A percentile compares a stretch with the other conserved stretches of the same genome.
Conservation (phyloP, 108 stramenopile species). For the Nitzschia sp. region DNA sequence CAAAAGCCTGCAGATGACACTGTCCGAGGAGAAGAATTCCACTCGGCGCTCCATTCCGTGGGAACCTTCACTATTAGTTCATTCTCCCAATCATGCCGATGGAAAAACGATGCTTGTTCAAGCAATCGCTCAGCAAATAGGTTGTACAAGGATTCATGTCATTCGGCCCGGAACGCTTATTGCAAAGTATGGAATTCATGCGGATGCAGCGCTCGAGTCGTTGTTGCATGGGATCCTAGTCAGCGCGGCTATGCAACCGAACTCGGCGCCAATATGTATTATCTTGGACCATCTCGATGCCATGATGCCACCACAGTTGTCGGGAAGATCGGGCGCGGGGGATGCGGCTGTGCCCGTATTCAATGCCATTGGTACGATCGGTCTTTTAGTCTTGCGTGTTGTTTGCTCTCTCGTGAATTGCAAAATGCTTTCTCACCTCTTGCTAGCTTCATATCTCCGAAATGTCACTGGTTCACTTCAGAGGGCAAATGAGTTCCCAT, state of each 20-base stretch:
- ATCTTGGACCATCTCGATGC: conserved; percentile 76
- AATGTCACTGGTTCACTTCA: conserved; percentile 52
- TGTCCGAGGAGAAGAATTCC: neutral
- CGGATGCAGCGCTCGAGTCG: conserved; percentile 78
- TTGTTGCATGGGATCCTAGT: conserved; percentile 59
- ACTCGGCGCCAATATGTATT: conserved; percentile 48
- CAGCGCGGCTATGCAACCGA: conserved; percentile 47
- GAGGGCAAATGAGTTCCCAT: conserved; percentile 54
- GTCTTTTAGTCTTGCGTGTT: neutral
- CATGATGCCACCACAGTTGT: conserved; percentile 50
- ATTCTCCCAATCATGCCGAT: conserved; percentile 49
- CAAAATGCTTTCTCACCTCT: neutral
- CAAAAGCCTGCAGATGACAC: neutral
- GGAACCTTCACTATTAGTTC: conserved; percentile 44
- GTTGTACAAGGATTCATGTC: conserved; percentile 62
- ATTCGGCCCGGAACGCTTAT: conserved; percentile 59
- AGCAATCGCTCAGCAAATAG: conserved; percentile 54
- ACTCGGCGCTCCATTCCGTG: conserved; percentile 4
- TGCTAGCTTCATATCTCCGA: conserved; percentile 57
- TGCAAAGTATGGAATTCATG: conserved; percentile 72
- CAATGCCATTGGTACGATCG: conserved; percentile 56
- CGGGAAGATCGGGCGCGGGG: conserved; percentile 30
- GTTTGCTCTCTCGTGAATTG: neutral
- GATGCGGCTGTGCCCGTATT: conserved; percentile 70
- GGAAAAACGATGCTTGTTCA: conserved; percentile 71